Conservation (phyloP, 2,329 filamentous ascomycete genomes). For the Ampelomyces quisqualis region DNA sequence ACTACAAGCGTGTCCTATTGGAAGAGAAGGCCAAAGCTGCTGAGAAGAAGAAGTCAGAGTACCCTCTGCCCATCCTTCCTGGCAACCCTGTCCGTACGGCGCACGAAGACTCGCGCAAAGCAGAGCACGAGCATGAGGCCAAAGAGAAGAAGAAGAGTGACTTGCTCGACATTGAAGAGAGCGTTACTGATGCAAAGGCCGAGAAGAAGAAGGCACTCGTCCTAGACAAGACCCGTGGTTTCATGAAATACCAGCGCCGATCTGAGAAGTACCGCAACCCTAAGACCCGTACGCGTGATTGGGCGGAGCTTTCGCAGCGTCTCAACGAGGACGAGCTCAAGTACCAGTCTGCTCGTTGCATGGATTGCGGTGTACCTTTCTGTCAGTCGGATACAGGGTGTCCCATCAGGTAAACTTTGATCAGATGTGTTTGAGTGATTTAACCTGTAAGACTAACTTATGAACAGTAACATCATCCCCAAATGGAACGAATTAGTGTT, state of each 20-base stretch:
- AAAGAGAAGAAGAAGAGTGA: slow-evolving; percentile 68
- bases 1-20: slow-evolving; percentile 90
- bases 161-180: slow-evolving; percentile 82
- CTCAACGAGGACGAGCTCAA: slow-evolving; percentile 93
- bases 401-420: slow-evolving; percentile 56
- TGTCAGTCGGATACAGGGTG: slow-evolving; percentile 96
- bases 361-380: slow-evolving; percentile 98
- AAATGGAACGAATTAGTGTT: slow-evolving; percentile 87
- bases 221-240: slow-evolving; percentile 95
- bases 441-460: background rate
- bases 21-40: slow-evolving; percentile 85
- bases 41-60: slow-evolving; percentile 80
- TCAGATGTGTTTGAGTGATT: background rate
- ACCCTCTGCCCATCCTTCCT: slow-evolving; percentile 74
- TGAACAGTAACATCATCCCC: slow-evolving; percentile 93
- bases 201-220: slow-evolving; percentile 92
- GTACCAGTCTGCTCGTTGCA: slow-evolving; percentile 94
- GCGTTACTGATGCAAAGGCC: slow-evolving; percentile 75
- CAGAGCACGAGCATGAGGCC: slow-evolving; percentile 61
- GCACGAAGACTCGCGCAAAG: slow-evolving; percentile 57
- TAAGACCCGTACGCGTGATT: slow-evolving; percentile 84
- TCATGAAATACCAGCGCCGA: slow-evolving; percentile 95
- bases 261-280: slow-evolving; percentile 89
- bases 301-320: slow-evolving; percentile 84
- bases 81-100: slow-evolving; percentile 60